Evolutionary conservation across 352 stramenopile genomes (phyloP), one percentile per base, ranked within the genome.

Genomic region (Heterotrichella gracilis): DNA sequence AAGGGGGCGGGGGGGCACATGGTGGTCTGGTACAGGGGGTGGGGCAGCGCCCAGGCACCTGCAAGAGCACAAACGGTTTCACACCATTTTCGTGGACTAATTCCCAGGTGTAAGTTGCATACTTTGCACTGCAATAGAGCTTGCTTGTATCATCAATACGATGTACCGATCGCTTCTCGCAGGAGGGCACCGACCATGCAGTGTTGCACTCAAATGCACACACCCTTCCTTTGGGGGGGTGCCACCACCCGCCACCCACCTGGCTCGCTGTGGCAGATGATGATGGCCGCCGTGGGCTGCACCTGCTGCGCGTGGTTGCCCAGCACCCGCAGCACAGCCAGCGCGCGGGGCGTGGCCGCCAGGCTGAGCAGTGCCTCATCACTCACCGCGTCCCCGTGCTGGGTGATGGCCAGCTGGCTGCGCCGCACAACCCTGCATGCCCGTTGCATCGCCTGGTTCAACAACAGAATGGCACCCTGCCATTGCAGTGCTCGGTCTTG

Each of bases 201-300:
- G n/a, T n/a, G n/a, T n/a, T n/a, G n/a, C 39, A 17, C 20, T 63
- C 17, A 63, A 17, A 17, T 1, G 70, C 64, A 68, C 70, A 73
- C 13, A 53, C 66, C 9, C 64, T 71, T 2, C 64, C 70, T 13
- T 2, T 25, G 68, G 19, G 71, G 63, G 19, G 74, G 25, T 70
- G 85, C n/a, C n/a, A n/a, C n/a, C 4, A 68, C 64, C 68, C 68
- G 72, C 86, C 86, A 94, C 14, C 85, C 86, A 0, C 86, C 86
- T 1, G 86, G 86, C 73, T 93, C 86, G 13, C 82, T 90, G 72
- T 94, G 86, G 70, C 86, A 94, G 14, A 94, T 78, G 2, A 81
- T 81, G 3, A 93, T 70, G 21, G 76, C 67, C 22, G 69, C 2
- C 68, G 66, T 42, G 22, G 17, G n/a, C 0, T n/a, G n/a, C 17